These are phyloP conservation scores for Orbilia brochopaga DNA, from an alignment of 2,329 filamentous ascomycete species.

Conservation along the genomic window DNA sequence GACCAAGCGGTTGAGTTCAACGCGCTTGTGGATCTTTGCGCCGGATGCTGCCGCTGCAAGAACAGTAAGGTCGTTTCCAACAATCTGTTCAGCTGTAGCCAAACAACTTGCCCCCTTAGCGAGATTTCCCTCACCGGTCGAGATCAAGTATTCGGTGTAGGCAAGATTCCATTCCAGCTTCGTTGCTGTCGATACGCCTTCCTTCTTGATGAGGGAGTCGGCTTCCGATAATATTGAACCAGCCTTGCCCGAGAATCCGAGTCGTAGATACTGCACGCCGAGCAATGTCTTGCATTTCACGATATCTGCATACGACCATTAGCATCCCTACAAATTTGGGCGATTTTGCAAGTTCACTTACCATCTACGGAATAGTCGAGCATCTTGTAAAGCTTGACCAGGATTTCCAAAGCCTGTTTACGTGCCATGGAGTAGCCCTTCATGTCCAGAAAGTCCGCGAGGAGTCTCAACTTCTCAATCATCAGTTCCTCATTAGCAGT, in stretches of 20 bases:
- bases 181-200: slow-evolving; percentile 60
- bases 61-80: slow-evolving; percentile 56
- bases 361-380: slow-evolving; percentile 42
- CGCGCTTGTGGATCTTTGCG: slow-evolving; percentile 58
- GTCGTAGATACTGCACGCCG: slow-evolving; percentile 65
- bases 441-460: slow-evolving; percentile 55
- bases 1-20: slow-evolving; percentile 63
- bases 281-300: slow-evolving; percentile 56
- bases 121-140: slow-evolving; percentile 65
- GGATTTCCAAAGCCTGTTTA: slow-evolving; percentile 52
- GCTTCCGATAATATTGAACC: slow-evolving; percentile 66
- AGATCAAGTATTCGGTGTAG: slow-evolving; percentile 75
- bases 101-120: slow-evolving; percentile 64
- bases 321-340: neutral
- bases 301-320: slow-evolving; percentile 39
- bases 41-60: slow-evolving; percentile 55
- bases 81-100: slow-evolving; percentile 51
- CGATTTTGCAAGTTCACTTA: neutral
- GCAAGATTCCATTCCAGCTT: slow-evolving; percentile 70
- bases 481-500: slow-evolving; percentile 48
- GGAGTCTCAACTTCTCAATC: slow-evolving; percentile 52
- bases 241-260: slow-evolving; percentile 69
- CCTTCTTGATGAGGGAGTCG: slow-evolving; percentile 61
- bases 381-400: slow-evolving; percentile 51
- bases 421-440: slow-evolving; percentile 53